A percentile compares a stretch with the other conserved stretches of the same genome.
Conservation (phyloP, 2,329 filamentous ascomycete genomes). For the Cryphonectria japonica region DNA sequence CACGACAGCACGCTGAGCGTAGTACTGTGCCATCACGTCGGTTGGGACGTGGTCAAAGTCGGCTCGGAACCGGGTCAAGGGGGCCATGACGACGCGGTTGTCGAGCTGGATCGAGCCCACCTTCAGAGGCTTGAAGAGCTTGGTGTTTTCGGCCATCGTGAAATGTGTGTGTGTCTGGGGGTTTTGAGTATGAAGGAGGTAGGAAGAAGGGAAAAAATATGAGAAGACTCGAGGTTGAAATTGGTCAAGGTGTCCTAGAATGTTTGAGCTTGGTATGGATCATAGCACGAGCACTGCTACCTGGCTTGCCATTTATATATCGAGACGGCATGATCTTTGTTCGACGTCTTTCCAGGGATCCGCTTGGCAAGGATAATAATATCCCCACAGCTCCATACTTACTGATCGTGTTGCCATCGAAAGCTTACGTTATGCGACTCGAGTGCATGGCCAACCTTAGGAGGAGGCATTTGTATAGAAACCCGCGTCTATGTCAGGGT, state of each 20-base stretch:
- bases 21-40: slow-evolving; percentile 34
- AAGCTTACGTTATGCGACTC: background rate
- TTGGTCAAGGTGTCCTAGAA: background rate
- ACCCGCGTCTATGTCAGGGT: background rate
- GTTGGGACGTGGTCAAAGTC: slow-evolving; percentile 42
- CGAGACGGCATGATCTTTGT: background rate
- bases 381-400: background rate
- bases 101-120: slow-evolving; percentile 45
- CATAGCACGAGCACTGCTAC: background rate
- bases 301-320: slow-evolving; percentile 5
- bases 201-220: background rate
- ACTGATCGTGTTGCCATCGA: background rate
- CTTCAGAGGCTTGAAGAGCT: slow-evolving; percentile 49
- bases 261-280: background rate
- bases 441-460: background rate
- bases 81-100: slow-evolving; percentile 57
- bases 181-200: background rate
- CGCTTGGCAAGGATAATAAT: background rate
- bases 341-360: background rate
- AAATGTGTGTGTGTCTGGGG: background rate
- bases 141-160: slow-evolving; percentile 31
- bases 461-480: background rate
- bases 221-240: background rate
- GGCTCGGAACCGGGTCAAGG: slow-evolving; percentile 59
- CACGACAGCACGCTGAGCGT: slow-evolving; percentile 38